phyloP scores from a whole-genome alignment of 257 asterid species.

The Solanum infundibuliforme region DNA sequence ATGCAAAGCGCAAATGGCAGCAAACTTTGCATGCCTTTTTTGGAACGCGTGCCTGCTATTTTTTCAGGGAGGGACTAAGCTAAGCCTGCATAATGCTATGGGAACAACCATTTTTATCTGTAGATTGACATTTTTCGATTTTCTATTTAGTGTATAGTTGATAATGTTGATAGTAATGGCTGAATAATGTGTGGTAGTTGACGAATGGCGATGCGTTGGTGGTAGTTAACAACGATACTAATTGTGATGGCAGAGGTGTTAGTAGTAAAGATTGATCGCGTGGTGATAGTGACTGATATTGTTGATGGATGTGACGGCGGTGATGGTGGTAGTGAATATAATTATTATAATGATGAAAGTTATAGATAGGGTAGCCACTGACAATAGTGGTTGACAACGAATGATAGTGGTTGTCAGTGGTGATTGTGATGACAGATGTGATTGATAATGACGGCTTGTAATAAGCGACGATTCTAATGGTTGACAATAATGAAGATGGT shows the following conservation, averaged over 20 bases:
- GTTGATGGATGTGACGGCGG: rapidly evolving
- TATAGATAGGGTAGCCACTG: neutral
- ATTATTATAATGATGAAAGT: neutral
- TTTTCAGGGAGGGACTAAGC: no score
- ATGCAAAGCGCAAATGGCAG: neutral
- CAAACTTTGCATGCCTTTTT: neutral
- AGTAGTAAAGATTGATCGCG: neutral
- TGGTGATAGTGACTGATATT: neutral
- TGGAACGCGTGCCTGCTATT: neutral
- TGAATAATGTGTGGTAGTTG: neutral
- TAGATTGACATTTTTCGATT: no score
- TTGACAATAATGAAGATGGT: neutral
- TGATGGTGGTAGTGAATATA: neutral
- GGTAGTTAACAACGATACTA: neutral
- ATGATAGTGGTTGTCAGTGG: neutral
- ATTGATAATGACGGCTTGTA: neutral
- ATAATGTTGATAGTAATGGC: neutral
- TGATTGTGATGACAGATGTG: neutral
- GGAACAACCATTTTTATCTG: no score
- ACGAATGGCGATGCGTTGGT: neutral
- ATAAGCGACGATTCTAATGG: neutral
- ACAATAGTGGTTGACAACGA: neutral
- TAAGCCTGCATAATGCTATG: no score
- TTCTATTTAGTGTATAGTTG: no score
- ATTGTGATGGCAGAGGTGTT: neutral